Percentiles rank a stretch among this genome's conserved stretches.
phyloP scores from a whole-genome alignment of 352 stramenopile genomes.

The Phytophthora constricta region DNA sequence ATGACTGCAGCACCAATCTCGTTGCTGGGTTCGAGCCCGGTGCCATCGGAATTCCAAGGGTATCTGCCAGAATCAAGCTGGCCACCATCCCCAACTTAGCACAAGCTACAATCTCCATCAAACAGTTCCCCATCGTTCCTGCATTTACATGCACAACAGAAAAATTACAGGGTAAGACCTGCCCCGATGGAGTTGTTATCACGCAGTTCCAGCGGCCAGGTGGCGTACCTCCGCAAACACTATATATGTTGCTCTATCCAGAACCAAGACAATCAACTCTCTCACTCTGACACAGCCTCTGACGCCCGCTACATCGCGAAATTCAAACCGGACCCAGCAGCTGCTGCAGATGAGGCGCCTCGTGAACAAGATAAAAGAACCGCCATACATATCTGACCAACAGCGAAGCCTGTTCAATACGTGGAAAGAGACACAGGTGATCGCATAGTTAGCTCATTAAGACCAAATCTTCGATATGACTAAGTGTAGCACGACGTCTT shows the following conservation, averaged over 20 bases:
- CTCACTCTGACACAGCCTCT: not conserved
- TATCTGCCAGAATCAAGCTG: not conserved
- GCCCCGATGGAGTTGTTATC: not conserved
- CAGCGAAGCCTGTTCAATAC: too few species aligned
- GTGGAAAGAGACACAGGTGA: too few species aligned
- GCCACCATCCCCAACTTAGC: not conserved
- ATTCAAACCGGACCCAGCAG: not conserved
- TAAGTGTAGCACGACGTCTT: too few species aligned
- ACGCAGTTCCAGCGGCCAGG: not conserved
- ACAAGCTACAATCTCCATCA: not conserved
- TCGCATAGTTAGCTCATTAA: too few species aligned
- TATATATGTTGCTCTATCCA: not conserved
- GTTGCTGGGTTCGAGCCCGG: not conserved
- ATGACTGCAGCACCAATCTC: not conserved
- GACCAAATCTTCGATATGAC: too few species aligned
- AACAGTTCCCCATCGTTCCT: slow-evolving; percentile 14
- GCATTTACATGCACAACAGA: not conserved
- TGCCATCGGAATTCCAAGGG: not conserved
- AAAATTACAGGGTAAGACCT: not conserved
- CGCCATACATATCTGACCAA: not conserved
- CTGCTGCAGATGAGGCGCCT: not conserved
- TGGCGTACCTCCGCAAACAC: not conserved
- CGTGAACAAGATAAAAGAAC: not conserved
- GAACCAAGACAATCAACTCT: not conserved
- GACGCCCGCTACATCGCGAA: not conserved